Evolutionary conservation across 2,329 filamentous ascomycete species (phyloP).

Genomic region (Seiridium unicorne): DNA sequence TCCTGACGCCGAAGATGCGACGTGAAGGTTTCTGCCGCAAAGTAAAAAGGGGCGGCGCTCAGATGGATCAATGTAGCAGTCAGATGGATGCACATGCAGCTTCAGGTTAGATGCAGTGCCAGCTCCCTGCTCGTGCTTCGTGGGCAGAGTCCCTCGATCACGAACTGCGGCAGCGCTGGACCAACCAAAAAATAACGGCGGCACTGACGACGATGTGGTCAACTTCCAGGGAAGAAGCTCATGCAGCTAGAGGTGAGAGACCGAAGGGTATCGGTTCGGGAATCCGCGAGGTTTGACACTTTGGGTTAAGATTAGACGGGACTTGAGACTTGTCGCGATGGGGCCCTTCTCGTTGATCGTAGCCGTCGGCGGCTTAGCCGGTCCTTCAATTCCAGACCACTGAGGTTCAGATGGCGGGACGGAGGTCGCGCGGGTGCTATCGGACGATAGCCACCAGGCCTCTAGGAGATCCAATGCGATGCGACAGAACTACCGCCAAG

Average conservation of each 20-base stretch:
- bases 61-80: slow-evolving; percentile 1
- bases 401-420: not conserved
- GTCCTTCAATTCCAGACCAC: slow-evolving; percentile 4
- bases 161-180: not conserved
- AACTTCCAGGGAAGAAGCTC: not conserved
- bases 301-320: slow-evolving; percentile 7
- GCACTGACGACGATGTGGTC: not conserved
- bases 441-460: not conserved
- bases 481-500: too few species aligned
- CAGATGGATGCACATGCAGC: not conserved
- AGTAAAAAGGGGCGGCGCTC: slow-evolving; percentile 4
- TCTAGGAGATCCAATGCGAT: too few species aligned
- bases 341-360: not conserved
- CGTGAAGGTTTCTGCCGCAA: slow-evolving; percentile 1
- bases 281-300: slow-evolving; percentile 1
- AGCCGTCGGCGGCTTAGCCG: slow-evolving; percentile 1
- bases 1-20: not conserved
- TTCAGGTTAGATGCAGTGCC: too few species aligned
- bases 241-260: not conserved
- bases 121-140: too few species aligned
- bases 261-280: not conserved
- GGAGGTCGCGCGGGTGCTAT: not conserved
- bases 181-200: not conserved
- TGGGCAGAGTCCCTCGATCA: too few species aligned
- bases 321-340: not conserved